These are phyloP conservation scores for Aurantiochytrium sp. DNA, from an alignment of 108 stramenopile species.

Conservation along the genomic window DNA sequence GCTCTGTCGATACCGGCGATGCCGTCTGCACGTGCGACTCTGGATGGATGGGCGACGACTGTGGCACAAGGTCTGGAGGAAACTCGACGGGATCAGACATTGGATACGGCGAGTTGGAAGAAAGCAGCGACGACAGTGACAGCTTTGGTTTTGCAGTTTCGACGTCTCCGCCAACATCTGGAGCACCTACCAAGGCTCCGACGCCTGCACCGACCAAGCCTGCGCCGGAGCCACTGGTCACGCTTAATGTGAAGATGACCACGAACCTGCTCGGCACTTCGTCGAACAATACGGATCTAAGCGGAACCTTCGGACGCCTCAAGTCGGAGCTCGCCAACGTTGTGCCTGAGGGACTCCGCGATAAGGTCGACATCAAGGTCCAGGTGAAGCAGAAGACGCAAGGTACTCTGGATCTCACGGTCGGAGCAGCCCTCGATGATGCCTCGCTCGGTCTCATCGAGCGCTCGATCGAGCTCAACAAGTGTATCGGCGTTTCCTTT, in stretches of 20 bases:
- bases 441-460: not conserved
- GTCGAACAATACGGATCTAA: not conserved
- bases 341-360: not conserved
- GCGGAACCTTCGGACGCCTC: not conserved
- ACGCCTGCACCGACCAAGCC: not conserved
- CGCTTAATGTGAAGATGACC: not conserved
- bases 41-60: not conserved
- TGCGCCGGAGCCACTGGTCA: not conserved
- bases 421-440: not conserved
- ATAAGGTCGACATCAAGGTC: conserved; percentile 4
- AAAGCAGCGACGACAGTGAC: not conserved
- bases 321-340: not conserved
- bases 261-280: not conserved
- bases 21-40: not conserved
- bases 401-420: not conserved
- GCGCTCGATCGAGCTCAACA: not conserved
- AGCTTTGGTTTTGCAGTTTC: not conserved
- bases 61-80: not conserved
- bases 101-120: not conserved
- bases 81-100: not conserved
- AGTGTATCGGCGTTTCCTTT: not conserved
- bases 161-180: not conserved
- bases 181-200: not conserved
- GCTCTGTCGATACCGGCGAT: not conserved
- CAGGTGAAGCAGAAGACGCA: not conserved